Percentiles rank a stretch among this genome's conserved stretches.
Evolutionary conservation across 176 grass and related monocot genomes (phyloP).

Genomic region (Cenchrus americanus): DNA sequence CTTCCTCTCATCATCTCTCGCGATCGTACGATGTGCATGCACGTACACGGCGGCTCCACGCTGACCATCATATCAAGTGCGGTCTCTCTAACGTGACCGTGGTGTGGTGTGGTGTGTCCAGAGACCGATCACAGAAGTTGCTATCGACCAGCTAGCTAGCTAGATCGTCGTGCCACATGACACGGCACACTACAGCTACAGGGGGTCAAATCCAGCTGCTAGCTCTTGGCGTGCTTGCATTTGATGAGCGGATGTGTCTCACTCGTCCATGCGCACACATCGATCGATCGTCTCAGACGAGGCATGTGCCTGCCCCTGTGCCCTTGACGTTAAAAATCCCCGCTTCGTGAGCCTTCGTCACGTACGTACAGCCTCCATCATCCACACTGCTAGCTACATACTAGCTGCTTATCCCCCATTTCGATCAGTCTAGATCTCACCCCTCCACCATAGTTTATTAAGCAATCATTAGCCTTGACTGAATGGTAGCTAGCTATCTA

Average conservation of each 20-base stretch:
- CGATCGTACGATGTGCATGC: slow-evolving; percentile 3
- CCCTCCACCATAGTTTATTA: not conserved
- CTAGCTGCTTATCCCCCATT: slow-evolving; percentile 14
- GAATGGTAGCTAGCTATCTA: not conserved
- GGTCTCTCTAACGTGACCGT: slow-evolving; percentile 13
- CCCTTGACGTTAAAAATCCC: slow-evolving; percentile 12
- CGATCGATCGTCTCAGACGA: not conserved
- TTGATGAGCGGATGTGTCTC: not conserved
- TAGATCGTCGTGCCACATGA: not conserved
- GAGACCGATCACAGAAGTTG: not conserved
- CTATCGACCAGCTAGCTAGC: not conserved
- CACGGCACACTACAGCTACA: no score
- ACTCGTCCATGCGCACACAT: not conserved
- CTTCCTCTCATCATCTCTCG: no score
- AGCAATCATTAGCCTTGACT: slow-evolving; percentile 22
- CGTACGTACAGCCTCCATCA: not conserved
- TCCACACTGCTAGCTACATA: not conserved
- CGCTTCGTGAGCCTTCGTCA: slow-evolving; percentile 3
- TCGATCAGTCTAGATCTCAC: slow-evolving; percentile 3
- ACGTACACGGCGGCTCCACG: not conserved
- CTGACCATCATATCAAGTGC: not conserved
- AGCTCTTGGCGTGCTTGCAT: slow-evolving; percentile 25
- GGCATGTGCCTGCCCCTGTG: slow-evolving; percentile 42
- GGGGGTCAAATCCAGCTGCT: slow-evolving; percentile 34
- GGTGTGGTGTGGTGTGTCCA: not conserved